Evolutionary conservation across 352 stramenopile genomes (phyloP).

Genomic region (Pythium aristosporum): DNA sequence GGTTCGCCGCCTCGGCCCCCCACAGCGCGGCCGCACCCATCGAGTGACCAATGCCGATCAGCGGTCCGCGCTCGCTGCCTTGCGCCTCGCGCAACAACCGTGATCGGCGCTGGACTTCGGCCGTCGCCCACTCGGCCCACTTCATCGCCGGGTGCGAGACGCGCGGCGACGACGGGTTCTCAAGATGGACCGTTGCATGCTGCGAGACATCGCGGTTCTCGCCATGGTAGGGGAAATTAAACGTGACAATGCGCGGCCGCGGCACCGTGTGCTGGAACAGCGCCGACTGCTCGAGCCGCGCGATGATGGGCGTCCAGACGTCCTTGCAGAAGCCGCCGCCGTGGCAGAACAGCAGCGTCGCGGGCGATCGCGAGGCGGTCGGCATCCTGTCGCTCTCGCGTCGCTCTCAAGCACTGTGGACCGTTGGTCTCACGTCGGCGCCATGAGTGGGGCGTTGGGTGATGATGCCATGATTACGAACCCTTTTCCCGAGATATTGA

Average conservation of each 20-base stretch:
- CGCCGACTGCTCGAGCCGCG: constrained; percentile 31
- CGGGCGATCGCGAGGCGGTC: neutral
- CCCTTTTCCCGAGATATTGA: no score
- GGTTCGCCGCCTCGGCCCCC: constrained; percentile 28
- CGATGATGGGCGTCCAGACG: constrained; percentile 46
- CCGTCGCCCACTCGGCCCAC: constrained; percentile 12
- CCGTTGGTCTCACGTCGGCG: no score
- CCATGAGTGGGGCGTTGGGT: no score
- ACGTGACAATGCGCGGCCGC: constrained; percentile 10
- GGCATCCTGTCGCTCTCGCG: no score
- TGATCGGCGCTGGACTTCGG: constrained; percentile 22
- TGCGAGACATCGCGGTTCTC: constrained; percentile 37
- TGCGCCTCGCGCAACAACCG: constrained; percentile 14
- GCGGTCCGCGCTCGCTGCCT: constrained; percentile 7
- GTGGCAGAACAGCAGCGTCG: constrained; percentile 50
- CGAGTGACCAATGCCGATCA: constrained; percentile 59
- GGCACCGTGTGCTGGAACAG: constrained; percentile 21
- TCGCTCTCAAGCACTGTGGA: no score
- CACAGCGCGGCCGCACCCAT: constrained; percentile 40
- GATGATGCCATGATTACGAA: no score
- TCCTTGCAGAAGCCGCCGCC: constrained; percentile 49
- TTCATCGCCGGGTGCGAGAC: constrained; percentile 43
- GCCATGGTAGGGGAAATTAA: constrained; percentile 49
- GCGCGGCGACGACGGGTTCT: constrained; percentile 25
- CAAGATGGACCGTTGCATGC: constrained; percentile 27